phyloP scores from a whole-genome alignment of 495 filamentous ascomycete species.

The Achaetomiella virescens region DNA sequence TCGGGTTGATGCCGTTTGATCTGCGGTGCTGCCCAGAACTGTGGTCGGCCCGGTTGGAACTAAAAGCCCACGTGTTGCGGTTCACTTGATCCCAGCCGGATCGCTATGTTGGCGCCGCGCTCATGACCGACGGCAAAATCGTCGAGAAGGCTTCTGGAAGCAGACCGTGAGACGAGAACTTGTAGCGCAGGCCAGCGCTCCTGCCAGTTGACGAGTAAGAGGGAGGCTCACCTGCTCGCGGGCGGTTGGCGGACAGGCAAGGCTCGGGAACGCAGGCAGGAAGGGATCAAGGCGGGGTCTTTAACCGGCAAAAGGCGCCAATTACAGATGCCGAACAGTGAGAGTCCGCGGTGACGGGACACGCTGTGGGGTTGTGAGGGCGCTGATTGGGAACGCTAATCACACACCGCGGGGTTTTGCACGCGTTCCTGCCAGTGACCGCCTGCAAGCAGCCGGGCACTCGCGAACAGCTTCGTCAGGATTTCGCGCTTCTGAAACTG shows the following conservation, averaged over 20 bases:
- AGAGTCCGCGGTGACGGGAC: slow-evolving; percentile 9
- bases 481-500: too few relatives aligned
- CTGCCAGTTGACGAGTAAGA: slow-evolving; percentile 3
- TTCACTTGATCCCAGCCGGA: background rate
- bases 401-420: slow-evolving; percentile 2
- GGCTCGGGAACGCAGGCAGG: slow-evolving; percentile 9
- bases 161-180: slow-evolving; percentile 3
- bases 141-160: background rate
- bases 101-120: slow-evolving; percentile 1
- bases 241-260: slow-evolving; percentile 7
- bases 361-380: background rate
- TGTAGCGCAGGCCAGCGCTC: slow-evolving; percentile 1
- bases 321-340: background rate
- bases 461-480: too few relatives aligned
- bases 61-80: background rate
- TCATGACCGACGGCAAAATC: background rate
- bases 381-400: slow-evolving; percentile 13
- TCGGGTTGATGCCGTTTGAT: background rate
- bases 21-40: background rate
- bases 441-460: background rate
- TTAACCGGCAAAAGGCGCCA: slow-evolving; percentile 16
- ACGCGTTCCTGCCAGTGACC: slow-evolving; percentile 1
- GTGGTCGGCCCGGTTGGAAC: background rate
- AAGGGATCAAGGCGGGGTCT: slow-evolving; percentile 14
- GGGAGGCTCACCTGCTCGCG: background rate